Conservation (phyloP, 2,329 filamentous ascomycete species). For the Aspergillus alliaceus region DNA sequence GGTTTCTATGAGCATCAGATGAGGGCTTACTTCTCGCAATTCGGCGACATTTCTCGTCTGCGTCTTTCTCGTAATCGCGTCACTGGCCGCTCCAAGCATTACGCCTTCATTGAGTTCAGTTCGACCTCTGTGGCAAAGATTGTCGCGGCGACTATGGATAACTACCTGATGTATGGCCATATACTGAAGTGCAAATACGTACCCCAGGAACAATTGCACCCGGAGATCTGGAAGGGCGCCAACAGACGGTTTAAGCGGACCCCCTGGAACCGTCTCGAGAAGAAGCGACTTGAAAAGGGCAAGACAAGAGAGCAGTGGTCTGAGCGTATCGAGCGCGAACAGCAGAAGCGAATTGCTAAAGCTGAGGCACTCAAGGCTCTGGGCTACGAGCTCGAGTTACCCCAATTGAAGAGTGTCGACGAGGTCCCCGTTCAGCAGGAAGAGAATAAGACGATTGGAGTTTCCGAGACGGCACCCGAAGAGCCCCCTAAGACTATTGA, state of each 20-base stretch:
- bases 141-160: slow-evolving; percentile 94
- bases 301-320: slow-evolving; percentile 76
- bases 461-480: slow-evolving; percentile 29
- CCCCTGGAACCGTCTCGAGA: slow-evolving; percentile 84
- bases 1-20: slow-evolving; percentile 98
- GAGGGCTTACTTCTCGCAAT: slow-evolving; percentile 89
- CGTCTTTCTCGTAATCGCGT: slow-evolving; percentile 88
- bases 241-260: slow-evolving; percentile 86
- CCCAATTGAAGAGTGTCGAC: slow-evolving; percentile 66
- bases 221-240: slow-evolving; percentile 83
- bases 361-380: slow-evolving; percentile 73
- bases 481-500: slow-evolving; percentile 24
- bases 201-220: slow-evolving; percentile 73
- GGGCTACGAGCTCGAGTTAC: slow-evolving; percentile 80
- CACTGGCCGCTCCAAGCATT: slow-evolving; percentile 90
- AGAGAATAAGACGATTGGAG: slow-evolving; percentile 33
- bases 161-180: slow-evolving; percentile 93
- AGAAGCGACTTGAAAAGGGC: slow-evolving; percentile 70
- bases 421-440: slow-evolving; percentile 48
- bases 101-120: slow-evolving; percentile 87
- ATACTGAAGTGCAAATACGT: slow-evolving; percentile 85
- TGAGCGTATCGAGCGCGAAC: slow-evolving; percentile 71
- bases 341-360: slow-evolving; percentile 66
- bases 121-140: slow-evolving; percentile 80
- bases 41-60: slow-evolving; percentile 75